Base-by-base conservation (phyloP, 106 monocot genomes). In the Allium fistulosum region DNA sequence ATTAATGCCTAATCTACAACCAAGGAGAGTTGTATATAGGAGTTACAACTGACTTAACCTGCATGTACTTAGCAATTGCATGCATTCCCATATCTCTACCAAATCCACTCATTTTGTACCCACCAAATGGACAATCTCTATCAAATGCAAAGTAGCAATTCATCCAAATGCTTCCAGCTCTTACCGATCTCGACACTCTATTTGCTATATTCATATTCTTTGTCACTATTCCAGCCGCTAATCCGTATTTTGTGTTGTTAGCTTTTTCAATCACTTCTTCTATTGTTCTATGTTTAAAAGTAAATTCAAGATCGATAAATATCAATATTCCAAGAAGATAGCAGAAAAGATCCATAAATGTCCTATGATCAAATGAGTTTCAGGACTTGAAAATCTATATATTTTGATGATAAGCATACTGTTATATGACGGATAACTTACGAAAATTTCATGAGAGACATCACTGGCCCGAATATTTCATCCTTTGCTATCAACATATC, bases 51-150 rank as follows among this genome's bases (percentile, higher is more conserved):
- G 76, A 48, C 68, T 86, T 86, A 13, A 69, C 73, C 16, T 76
- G 69, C 7, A 86, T 63, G 50, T 74, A 86, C 69, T 76, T 73
- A 4, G 81, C 76, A 0, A 86, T 27, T 18, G 82, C 62, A 50
- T 79, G 51, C 69, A 86, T 11, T 8, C 86, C 82, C 11, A 48
- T 7, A 50, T 82, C 82, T 49, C 58, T 82, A 17, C 86, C 82
- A 48, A 82, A 82, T 1, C 85, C 85, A 22, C 85, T 86, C 81
- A 86, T 81, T 79, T 86, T 86, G 58, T 61, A 86, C 1, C 85
- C 85, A 9, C 85, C 85, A 28, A 74, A 86, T 4, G 86, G 86
- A 45, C 15, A 17, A 61, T 76, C 73, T 3, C 1, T 7, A 58
- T 82, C 81, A 58, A 79, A 79, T 8, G 76, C 79, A 28, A 79